Conservation (phyloP, 169 alveolate species). For the Plasmodium vivax region DNA sequence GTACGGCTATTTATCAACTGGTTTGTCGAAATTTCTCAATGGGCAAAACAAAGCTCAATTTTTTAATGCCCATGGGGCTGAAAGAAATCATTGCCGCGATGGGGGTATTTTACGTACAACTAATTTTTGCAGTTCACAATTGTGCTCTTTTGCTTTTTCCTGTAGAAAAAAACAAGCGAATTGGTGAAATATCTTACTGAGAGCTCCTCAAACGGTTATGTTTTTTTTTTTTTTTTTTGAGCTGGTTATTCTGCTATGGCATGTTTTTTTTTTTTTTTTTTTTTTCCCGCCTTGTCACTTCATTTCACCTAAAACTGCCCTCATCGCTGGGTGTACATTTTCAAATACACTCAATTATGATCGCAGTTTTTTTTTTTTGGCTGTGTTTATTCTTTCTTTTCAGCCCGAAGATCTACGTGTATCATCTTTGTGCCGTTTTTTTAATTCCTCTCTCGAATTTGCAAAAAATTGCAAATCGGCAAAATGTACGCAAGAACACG, state of each 20-base stretch:
- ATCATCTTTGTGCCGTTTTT: neutral
- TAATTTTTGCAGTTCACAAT: neutral
- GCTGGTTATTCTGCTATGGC: neutral
- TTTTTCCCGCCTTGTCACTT: neutral
- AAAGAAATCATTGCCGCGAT: neutral
- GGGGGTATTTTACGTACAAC: neutral
- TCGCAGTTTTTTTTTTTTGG: neutral
- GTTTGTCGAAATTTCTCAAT: neutral
- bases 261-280: neutral
- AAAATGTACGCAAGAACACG: neutral
- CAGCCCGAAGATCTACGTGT: neutral
- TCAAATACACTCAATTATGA: neutral
- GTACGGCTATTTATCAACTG: neutral
- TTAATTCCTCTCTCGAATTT: neutral
- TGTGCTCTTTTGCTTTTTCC: neutral
- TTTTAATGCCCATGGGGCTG: neutral
- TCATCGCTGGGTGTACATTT: neutral
- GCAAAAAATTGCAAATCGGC: neutral
- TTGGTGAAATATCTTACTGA: neutral
- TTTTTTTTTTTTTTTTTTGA: neutral
- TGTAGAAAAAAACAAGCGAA: slow-evolving; percentile 2
- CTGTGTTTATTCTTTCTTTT: neutral
- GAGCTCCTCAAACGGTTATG: neutral
- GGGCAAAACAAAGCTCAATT: neutral
- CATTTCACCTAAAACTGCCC: slow-evolving; percentile 7